Evolutionary conservation across 805 yeast species (phyloP), one percentile per base, ranked within the genome.

Genomic region (Candida broadrunensis): DNA sequence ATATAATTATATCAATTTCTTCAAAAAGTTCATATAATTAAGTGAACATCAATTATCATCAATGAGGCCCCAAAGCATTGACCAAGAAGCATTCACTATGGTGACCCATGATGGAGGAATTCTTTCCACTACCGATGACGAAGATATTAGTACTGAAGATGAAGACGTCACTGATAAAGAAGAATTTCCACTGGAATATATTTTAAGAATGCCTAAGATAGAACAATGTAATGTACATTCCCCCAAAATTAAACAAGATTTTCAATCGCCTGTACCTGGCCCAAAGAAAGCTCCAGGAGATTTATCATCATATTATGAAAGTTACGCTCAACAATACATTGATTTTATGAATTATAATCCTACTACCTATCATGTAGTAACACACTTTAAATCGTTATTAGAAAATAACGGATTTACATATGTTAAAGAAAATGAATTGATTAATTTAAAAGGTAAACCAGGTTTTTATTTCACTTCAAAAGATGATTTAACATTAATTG

Each of bases 281-380:
- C 12, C 29, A 7, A 13, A 26, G 14, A 5, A 8, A 9, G 5
- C 7, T 14, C 18, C 32, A 5, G 9, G 3, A 29, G 32, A 29
- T 29, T 14, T 29, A 5, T 5, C 17, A 6, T n/a, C 17, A 14
- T 41, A 34, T 16, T 44, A 44, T 21, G 45, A 44, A 1, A n/a
- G 25, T 21, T 44, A 34, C 21, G 37, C 47, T 12, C 11, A 26
- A 11, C 38, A 46, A 25, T 46, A 40, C 19, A 40, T 46, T 4
- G 33, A 43, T 2, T 46, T 46, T 27, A 44, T 46, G 39, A 21
- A 64, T 37, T 37, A 47, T n/a, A 63, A 63, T 38, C 74, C 75
- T n/a, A 67, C 75, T 3, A 67, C 72, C 2, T 64, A 52, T 44
- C 75, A 70, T 49, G 67, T 58, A 5, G 48, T 65, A 5, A 34